Evolutionary conservation across 352 stramenopile species (phyloP).

Genomic region (Pythium vanterpoolii): DNA sequence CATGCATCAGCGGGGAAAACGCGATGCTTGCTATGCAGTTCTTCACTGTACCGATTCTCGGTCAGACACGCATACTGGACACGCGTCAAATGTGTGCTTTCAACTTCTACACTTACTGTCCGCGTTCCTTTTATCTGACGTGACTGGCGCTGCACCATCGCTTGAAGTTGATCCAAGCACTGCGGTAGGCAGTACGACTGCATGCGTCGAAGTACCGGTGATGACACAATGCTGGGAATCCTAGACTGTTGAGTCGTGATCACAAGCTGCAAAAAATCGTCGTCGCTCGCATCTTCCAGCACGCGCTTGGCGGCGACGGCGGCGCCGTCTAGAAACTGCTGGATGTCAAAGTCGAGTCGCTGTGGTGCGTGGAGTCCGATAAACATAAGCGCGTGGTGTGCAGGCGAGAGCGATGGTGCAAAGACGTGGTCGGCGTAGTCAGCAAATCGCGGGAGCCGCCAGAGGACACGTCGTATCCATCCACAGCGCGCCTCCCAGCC

Average conservation of each 20-base stretch:
- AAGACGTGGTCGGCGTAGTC: constrained; percentile 6
- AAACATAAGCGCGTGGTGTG: constrained; percentile 17
- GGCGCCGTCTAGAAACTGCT: constrained; percentile 13
- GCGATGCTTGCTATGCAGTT: constrained; percentile 4
- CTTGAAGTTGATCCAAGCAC: constrained; percentile 8
- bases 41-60: constrained; percentile 3
- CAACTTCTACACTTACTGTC: neutral
- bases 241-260: neutral
- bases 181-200: constrained; percentile 12
- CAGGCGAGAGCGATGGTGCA: constrained; percentile 13
- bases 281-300: constrained; percentile 10
- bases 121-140: neutral
- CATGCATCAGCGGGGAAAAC: neutral
- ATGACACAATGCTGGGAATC: neutral
- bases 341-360: constrained; percentile 16
- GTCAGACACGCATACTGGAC: constrained; percentile 10
- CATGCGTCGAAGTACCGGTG: constrained; percentile 1
- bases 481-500: constrained; percentile 6
- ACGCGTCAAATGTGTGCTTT: constrained; percentile 5
- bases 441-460: constrained; percentile 2
- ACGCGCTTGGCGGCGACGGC: neutral
- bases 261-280: neutral
- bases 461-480: neutral
- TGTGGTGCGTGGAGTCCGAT: constrained; percentile 16
- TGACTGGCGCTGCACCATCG: neutral